Evolutionary conservation across 2,329 filamentous ascomycete genomes (phyloP), one percentile per base, ranked within the genome.

Genomic region (Fusarium lateritium): DNA sequence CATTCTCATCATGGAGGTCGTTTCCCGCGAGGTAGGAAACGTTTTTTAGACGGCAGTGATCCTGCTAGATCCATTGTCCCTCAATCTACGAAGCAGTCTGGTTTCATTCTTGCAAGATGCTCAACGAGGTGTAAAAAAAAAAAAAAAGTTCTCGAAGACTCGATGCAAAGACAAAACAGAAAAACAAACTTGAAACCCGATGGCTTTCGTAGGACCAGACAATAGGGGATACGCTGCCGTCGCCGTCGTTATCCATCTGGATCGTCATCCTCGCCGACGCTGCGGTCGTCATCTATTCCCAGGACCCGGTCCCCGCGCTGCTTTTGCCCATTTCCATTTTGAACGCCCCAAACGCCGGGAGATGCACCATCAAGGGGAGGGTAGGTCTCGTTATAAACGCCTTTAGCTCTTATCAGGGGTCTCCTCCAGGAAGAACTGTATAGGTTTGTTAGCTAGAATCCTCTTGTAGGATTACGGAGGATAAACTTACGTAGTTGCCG

Each of bases 361-460:
- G 62, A 75, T 73, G 72, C 73, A 73, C 76, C 61, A 65, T 73
- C 72, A 45, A 70, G 54, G 46, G 76, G 71, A 76, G 78, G 75
- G 65, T 77, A 71, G 58, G 72, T 68, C 63, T 80, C 71, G 58
- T 77, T 73, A 36, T 75, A 34, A 65, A 73, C 77, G 81, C 79
- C 80, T 85, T 88, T 85, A 84, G 78, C 82, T 83, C 78, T 86
- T 84, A 54, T 87, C 82, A 42, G 79, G 76, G 60, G 77, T 78
- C 77, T 98, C 94, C 81, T 98, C 95, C 81, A 98, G 82, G 92
- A 98, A 98, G 91, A 97, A 98, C 91, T 93, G 62, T 42, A 24
- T 17, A 39, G 6, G 52, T n/a, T 26, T 47, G 45, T 73, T 44
- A 61, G 72, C 74, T 63, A 26, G 39, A 13, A 43, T 49, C 7